Percentiles rank a stretch among this genome's conserved stretches.
These are phyloP conservation scores for Adiantum capillusveneris DNA, from an alignment of 75 land plant species.

Conservation along the genomic window DNA sequence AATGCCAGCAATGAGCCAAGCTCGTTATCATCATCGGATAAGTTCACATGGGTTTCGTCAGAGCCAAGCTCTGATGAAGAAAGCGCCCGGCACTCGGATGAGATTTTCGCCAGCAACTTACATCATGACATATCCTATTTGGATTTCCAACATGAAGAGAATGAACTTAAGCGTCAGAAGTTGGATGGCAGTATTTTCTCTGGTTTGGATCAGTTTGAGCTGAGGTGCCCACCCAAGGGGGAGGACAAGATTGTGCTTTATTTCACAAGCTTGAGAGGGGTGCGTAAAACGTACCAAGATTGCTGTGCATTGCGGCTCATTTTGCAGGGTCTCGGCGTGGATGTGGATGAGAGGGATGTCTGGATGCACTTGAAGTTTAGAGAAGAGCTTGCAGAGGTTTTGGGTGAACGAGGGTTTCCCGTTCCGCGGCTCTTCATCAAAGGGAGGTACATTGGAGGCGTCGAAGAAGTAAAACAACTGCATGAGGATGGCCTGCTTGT, in stretches of 20 bases:
- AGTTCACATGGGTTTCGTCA: constrained; percentile 11
- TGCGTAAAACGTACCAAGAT: constrained; percentile 29
- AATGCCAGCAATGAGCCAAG: too few species aligned
- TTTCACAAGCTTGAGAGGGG: constrained; percentile 31
- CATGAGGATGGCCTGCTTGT: constrained; percentile 21
- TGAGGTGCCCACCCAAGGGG: constrained; percentile 77
- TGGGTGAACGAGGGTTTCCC: constrained; percentile 19
- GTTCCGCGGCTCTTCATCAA: constrained; percentile 31
- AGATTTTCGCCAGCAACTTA: neutral
- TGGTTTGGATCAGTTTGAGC: constrained; percentile 18
- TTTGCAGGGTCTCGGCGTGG: constrained; percentile 14
- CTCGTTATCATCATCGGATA: too few species aligned
- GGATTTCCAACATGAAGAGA: neutral
- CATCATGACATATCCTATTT: too few species aligned
- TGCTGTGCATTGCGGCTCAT: constrained; percentile 23
- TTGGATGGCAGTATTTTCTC: neutral
- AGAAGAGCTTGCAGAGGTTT: constrained; percentile 30
- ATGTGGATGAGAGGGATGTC: constrained; percentile 38
- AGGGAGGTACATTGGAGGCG: constrained; percentile 36
- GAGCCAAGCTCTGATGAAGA: neutral
- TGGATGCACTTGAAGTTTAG: constrained; percentile 30
- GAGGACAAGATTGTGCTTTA: constrained; percentile 41
- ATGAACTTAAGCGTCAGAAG: neutral
- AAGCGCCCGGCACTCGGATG: neutral
- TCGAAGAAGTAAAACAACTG: constrained; percentile 23